These are phyloP conservation scores for Phytophthora brassicae DNA, from an alignment of 352 stramenopile species.

Conservation along the genomic window DNA sequence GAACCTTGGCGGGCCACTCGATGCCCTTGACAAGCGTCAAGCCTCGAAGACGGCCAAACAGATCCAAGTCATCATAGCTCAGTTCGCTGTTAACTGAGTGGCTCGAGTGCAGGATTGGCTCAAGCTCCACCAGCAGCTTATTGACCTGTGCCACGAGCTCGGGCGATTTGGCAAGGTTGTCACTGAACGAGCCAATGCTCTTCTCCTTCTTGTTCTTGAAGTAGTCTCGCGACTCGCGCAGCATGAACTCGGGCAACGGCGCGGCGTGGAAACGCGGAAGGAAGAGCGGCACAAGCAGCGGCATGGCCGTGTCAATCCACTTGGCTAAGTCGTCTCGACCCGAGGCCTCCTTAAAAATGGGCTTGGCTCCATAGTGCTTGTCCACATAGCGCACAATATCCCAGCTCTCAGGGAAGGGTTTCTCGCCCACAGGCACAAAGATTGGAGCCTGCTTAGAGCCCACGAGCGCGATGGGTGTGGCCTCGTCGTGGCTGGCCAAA, in stretches of 20 bases:
- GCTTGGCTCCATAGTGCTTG: slow-evolving; percentile 36
- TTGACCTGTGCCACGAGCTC: slow-evolving; percentile 48
- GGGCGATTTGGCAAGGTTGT: slow-evolving; percentile 37
- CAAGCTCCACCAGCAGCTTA: slow-evolving; percentile 37
- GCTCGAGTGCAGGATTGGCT: slow-evolving; percentile 40
- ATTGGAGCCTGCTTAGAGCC: slow-evolving; percentile 54
- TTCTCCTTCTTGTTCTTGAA: slow-evolving; percentile 57
- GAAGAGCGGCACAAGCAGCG: slow-evolving; percentile 36
- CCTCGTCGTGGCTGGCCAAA: slow-evolving; percentile 57
- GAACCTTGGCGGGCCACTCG: slow-evolving; percentile 49
- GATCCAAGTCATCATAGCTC: slow-evolving; percentile 60
- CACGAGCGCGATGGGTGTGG: slow-evolving; percentile 47
- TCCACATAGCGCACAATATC: slow-evolving; percentile 65
- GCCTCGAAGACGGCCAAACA: slow-evolving; percentile 49
- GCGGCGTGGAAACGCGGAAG: slow-evolving; percentile 45
- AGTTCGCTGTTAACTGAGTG: slow-evolving; percentile 45
- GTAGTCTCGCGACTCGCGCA: slow-evolving; percentile 48
- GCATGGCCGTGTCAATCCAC: slow-evolving; percentile 39
- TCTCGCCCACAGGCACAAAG: slow-evolving; percentile 40
- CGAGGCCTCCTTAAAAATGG: slow-evolving; percentile 36
- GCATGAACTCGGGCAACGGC: slow-evolving; percentile 49
- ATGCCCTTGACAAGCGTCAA: slow-evolving; percentile 60
- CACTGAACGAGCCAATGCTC: slow-evolving; percentile 42
- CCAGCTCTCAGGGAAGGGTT: slow-evolving; percentile 56
- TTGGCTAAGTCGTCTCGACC: slow-evolving; percentile 43